These are phyloP conservation scores for Kalanchoe fedtschenkoi DNA, from an alignment of 164 flowering plant species.

Conservation along the genomic window DNA sequence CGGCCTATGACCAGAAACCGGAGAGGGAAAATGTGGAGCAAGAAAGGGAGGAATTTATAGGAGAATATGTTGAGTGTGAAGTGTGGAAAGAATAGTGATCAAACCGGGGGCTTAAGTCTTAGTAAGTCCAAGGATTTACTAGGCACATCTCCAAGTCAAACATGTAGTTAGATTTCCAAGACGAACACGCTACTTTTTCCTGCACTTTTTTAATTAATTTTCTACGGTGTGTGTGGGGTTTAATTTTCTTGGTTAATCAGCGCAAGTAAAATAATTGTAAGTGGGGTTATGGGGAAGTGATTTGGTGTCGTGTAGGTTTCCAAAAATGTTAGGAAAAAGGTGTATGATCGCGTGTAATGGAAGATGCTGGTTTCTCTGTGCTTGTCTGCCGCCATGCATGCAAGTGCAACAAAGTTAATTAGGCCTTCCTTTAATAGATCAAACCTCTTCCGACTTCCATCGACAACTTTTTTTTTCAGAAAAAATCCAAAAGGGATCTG, in stretches of 20 bases:
- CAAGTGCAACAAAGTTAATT: neutral
- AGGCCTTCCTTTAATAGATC: too few relatives aligned
- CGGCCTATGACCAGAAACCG: neutral
- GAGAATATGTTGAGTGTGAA: neutral
- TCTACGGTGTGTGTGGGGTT: too few relatives aligned
- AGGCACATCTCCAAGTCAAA: conserved; percentile 2
- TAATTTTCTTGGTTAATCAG: neutral
- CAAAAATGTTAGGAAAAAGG: neutral
- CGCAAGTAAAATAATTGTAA: neutral
- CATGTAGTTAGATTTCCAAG: conserved; percentile 3
- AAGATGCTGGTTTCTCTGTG: neutral
- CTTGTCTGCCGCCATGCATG: conserved; percentile 4
- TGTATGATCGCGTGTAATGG: too few relatives aligned
- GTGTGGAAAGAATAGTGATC: neutral
- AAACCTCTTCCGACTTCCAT: too few relatives aligned
- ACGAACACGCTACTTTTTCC: neutral
- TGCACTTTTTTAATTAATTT: neutral
- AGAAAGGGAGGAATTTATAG: neutral
- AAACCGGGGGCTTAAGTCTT: too few relatives aligned
- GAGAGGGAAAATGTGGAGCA: neutral
- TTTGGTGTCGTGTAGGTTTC: conserved; percentile 1
- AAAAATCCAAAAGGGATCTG: too few relatives aligned
- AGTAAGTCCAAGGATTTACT: conserved; percentile 1
- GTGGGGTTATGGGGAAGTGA: conserved; percentile 4
- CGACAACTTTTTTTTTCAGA: too few relatives aligned